phyloP scores from a whole-genome alignment of 305 asterid genomes.

The Fraxinus platypoda region DNA sequence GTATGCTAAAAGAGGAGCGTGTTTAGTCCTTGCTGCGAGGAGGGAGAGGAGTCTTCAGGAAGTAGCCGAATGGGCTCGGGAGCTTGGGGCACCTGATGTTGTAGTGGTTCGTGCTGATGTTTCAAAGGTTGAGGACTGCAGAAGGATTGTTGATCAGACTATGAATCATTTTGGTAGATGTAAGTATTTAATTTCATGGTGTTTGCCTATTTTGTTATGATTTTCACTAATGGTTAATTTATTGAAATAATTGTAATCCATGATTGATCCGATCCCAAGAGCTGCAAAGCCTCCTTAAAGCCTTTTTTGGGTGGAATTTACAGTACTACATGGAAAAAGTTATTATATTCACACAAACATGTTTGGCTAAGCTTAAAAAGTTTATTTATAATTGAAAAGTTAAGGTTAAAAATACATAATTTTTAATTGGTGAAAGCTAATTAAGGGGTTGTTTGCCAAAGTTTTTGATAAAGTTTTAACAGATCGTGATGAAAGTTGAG shows the following conservation, averaged over 20 bases:
- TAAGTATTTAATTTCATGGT: background rate
- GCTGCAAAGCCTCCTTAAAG: too few relatives aligned
- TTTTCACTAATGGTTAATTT: too few relatives aligned
- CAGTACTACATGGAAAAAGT: too few relatives aligned
- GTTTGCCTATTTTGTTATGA: too few relatives aligned
- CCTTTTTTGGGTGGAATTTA: too few relatives aligned
- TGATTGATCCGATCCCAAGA: too few relatives aligned
- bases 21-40: conserved; percentile 71
- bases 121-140: conserved; percentile 56
- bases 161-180: conserved; percentile 73
- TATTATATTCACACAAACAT: too few relatives aligned
- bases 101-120: conserved; percentile 57
- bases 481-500: too few relatives aligned
- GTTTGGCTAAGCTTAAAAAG: too few relatives aligned
- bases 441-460: too few relatives aligned
- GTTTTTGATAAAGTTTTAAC: too few relatives aligned
- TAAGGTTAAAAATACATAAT: background rate
- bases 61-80: conserved; percentile 58
- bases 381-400: background rate
- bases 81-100: conserved; percentile 68
- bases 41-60: conserved; percentile 57
- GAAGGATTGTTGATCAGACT: conserved; percentile 56
- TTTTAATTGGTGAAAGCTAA: background rate
- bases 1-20: conserved; percentile 76
- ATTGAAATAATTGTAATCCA: too few relatives aligned